A percentile compares a stretch with the other conserved stretches of the same genome.
phyloP scores from a whole-genome alignment of 495 filamentous ascomycete genomes.

The Clohesyomyces aquaticus region DNA sequence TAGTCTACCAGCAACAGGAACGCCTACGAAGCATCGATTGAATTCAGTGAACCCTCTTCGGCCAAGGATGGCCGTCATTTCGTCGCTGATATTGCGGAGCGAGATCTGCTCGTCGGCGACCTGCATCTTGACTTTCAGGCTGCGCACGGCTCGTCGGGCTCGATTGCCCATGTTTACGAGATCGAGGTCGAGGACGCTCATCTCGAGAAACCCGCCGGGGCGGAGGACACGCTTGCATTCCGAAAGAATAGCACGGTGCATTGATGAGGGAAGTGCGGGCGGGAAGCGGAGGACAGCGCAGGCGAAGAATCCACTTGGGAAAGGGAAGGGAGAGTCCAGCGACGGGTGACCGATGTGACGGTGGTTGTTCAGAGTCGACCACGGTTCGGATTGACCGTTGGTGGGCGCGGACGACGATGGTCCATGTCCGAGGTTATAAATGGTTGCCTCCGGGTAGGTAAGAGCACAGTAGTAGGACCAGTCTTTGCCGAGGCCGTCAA shows the following conservation, averaged over 20 bases:
- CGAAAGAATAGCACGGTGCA: slow-evolving; percentile 78
- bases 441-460: slow-evolving; percentile 80
- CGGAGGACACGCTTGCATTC: slow-evolving; percentile 91
- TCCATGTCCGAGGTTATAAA: slow-evolving; percentile 76
- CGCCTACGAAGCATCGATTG: slow-evolving; percentile 83
- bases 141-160: slow-evolving; percentile 74
- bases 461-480: slow-evolving; percentile 98
- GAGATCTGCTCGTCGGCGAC: slow-evolving; percentile 63
- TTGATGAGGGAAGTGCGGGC: slow-evolving; percentile 66
- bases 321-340: slow-evolving; percentile 75
- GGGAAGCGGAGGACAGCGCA: slow-evolving; percentile 90
- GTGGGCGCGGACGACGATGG: slow-evolving; percentile 43
- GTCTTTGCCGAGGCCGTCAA: slow-evolving; percentile 90
- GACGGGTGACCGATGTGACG: slow-evolving; percentile 77
- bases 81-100: slow-evolving; percentile 77
- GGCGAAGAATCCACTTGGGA: slow-evolving; percentile 82
- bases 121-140: slow-evolving; percentile 76
- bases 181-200: slow-evolving; percentile 49
- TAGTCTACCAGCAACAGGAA: slow-evolving; percentile 81
- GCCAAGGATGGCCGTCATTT: slow-evolving; percentile 74
- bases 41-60: slow-evolving; percentile 80
- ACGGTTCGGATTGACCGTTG: slow-evolving; percentile 61
- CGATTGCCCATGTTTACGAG: slow-evolving; percentile 56
- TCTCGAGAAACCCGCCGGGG: slow-evolving; percentile 81
- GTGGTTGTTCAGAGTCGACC: slow-evolving; percentile 53